A percentile compares a stretch with the other conserved stretches of the same genome.
Conservation (phyloP, 371 early-diverging fungal genomes). For the Syncephalis plumigaleata region DNA sequence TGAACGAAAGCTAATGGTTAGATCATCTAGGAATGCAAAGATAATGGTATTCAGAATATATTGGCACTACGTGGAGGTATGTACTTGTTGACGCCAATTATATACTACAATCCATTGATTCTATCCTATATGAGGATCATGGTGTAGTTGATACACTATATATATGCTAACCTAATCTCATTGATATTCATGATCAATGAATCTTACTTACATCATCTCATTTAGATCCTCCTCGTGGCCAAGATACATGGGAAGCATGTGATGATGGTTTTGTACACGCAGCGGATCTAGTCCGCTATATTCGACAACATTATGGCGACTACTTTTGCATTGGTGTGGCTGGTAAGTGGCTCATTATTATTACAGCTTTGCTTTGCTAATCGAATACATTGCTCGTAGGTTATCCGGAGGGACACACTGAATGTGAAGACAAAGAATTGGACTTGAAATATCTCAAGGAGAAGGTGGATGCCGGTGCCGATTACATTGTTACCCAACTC, state of each 20-base stretch:
- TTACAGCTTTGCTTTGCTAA: neutral
- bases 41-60: conserved; percentile 75
- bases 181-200: too few species aligned
- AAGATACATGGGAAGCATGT: conserved; percentile 42
- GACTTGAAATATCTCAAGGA: conserved; percentile 56
- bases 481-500: conserved; percentile 74
- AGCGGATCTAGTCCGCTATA: conserved; percentile 68
- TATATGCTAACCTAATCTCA: too few species aligned
- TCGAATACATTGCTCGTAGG: conserved; percentile 2
- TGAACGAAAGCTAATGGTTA: neutral
- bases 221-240: conserved; percentile 62
- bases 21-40: conserved; percentile 41
- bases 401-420: conserved; percentile 67
- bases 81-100: too few species aligned
- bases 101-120: too few species aligned
- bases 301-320: conserved; percentile 65
- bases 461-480: conserved; percentile 76
- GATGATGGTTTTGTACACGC: conserved; percentile 67
- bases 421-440: conserved; percentile 32
- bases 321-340: conserved; percentile 85
- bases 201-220: neutral
- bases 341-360: conserved; percentile 17
- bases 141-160: too few species aligned
- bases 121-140: too few species aligned
- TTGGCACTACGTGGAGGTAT: conserved; percentile 63